Base-by-base conservation (phyloP, 2,329 filamentous ascomycete genomes). In the Beauveria australis region DNA sequence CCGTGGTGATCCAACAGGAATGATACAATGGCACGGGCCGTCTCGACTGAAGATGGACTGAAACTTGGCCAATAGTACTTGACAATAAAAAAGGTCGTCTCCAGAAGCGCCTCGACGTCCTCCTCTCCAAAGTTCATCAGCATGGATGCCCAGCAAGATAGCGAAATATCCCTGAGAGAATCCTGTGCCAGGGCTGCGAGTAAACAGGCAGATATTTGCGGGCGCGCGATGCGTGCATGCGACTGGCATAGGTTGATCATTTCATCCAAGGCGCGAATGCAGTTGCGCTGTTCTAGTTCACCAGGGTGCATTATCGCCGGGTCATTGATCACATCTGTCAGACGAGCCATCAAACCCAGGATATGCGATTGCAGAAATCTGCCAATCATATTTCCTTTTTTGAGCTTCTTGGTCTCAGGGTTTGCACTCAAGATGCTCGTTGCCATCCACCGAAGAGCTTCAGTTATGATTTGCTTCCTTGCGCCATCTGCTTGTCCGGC, bases 131-230 rank as follows among this genome's bases (percentile, higher is more conserved):
- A 80, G 56, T 87, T 83, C 30, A 76, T 82, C 19, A 97, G 81
- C 75, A 99, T 86, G 9, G 86, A 81, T 28, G 85, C 81, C 94
- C 94, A 99, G 53, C 92, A 91, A 4, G 82, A 84, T 67, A 97
- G 92, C 2, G 92, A 90, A 33, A 85, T 79, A 63, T 91, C 81
- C 63, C 91, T 86, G n/a, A 99, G 79, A 52, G 88, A 82, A 49
- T 86, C 80, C 55, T 89, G 84, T 18, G 88, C 81, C 62, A 97
- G 82, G 0, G 92, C 92, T 24, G 91, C 92, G 64, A 96, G 86
- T 14, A 99, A 78, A 70, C 91, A 97, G n/a, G 93, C 92, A 65
- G 91, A 91, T 60, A 97, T 93, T 86, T 97, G 93, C 24, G 94
- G 93, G 46, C 96, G 79, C 54, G 91, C 94, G 66, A 88, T 86